phyloP scores from a whole-genome alignment of 176 grass and related monocot species.

The Aegilops longissima region DNA sequence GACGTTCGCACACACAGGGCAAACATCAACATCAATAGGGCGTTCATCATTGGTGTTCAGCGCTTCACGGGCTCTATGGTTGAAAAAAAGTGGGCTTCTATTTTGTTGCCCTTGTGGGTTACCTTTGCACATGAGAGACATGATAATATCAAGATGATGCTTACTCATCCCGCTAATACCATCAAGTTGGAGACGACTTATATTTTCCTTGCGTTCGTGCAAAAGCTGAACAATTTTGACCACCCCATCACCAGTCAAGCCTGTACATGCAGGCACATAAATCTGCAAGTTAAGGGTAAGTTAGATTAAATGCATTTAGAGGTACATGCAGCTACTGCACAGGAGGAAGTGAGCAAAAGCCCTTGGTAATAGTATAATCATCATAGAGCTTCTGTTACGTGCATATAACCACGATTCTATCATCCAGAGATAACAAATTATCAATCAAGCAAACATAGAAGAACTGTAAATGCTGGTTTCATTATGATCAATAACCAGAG shows the following conservation, averaged over 20 bases:
- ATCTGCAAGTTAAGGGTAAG: constrained; percentile 58
- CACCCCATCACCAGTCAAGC: constrained; percentile 76
- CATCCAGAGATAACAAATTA: neutral
- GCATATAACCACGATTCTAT: constrained; percentile 12
- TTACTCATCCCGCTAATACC: constrained; percentile 63
- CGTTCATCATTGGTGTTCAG: constrained; percentile 43
- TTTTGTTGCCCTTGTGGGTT: constrained; percentile 18
- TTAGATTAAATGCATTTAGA: constrained; percentile 33
- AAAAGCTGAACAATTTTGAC: constrained; percentile 59
- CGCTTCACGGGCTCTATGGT: constrained; percentile 27
- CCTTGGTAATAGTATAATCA: neutral
- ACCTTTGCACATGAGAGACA: constrained; percentile 52
- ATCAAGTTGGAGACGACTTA: constrained; percentile 54
- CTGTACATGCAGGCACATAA: constrained; percentile 72
- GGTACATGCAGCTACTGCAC: constrained; percentile 18
- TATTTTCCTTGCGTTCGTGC: constrained; percentile 43
- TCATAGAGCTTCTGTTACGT: neutral
- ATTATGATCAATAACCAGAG: neutral
- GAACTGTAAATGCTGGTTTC: neutral
- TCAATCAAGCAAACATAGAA: constrained; percentile 9
- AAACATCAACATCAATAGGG: constrained; percentile 77
- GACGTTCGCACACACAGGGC: constrained; percentile 53
- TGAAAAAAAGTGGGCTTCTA: constrained; percentile 39
- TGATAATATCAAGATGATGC: constrained; percentile 72
- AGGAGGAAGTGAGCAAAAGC: constrained; percentile 10